Evolutionary conservation across 208 protist genomes (phyloP).

Genomic region (Crithidia thermophila): DNA sequence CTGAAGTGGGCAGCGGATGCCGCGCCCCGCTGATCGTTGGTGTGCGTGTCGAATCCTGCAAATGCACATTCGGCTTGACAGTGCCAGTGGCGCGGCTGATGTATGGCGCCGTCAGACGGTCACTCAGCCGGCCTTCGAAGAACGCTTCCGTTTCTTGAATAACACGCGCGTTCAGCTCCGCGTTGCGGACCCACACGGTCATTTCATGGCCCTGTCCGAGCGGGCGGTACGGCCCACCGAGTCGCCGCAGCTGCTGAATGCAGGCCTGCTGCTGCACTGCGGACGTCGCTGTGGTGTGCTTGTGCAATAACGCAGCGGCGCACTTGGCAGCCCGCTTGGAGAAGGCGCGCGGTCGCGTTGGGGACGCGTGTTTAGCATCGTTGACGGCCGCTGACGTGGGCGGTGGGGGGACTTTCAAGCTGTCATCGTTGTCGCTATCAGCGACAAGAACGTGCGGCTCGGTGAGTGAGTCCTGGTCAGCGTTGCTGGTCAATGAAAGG

Average conservation of each 20-base stretch:
- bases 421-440: constrained; percentile 36
- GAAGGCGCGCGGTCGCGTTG: constrained; percentile 11
- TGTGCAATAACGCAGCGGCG: constrained; percentile 18
- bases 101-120: constrained; percentile 8
- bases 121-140: constrained; percentile 14
- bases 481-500: not conserved
- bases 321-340: constrained; percentile 30
- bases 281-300: constrained; percentile 5
- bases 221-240: constrained; percentile 60
- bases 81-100: not conserved
- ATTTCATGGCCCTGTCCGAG: constrained; percentile 30
- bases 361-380: not conserved
- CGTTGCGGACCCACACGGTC: constrained; percentile 48
- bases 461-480: not conserved
- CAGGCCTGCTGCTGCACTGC: not conserved
- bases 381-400: not conserved
- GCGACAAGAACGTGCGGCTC: constrained; percentile 18
- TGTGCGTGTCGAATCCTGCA: not conserved
- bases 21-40: too few relatives aligned
- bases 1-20: constrained; percentile 2
- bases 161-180: constrained; percentile 19
- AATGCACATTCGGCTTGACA: not conserved
- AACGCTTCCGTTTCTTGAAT: constrained; percentile 41
- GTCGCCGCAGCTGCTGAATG: constrained; percentile 32
- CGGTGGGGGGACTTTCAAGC: constrained; percentile 6